Evolutionary conservation across 1,139 yeast species (phyloP).

Genomic region (Pichia sp.): DNA sequence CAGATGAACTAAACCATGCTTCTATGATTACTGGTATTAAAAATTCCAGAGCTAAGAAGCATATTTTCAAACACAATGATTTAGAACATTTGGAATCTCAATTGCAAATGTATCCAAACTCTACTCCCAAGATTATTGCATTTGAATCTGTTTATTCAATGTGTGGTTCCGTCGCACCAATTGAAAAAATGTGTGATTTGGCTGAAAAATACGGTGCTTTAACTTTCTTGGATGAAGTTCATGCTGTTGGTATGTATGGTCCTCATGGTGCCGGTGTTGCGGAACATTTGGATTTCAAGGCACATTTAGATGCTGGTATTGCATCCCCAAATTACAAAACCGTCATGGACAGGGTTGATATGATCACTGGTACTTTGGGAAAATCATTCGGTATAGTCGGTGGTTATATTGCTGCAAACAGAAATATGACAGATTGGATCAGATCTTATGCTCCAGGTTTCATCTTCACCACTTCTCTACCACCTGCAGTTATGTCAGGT

Average conservation of each 20-base stretch:
- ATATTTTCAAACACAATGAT: slow-evolving; percentile 87
- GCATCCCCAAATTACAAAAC: slow-evolving; percentile 44
- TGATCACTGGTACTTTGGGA: slow-evolving; percentile 95
- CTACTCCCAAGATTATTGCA: slow-evolving; percentile 89
- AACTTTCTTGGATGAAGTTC: slow-evolving; percentile 96
- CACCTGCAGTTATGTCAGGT: slow-evolving; percentile 98
- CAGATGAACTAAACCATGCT: slow-evolving; percentile 93
- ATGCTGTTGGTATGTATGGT: slow-evolving; percentile 98
- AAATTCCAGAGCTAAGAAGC: slow-evolving; percentile 83
- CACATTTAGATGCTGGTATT: slow-evolving; percentile 64
- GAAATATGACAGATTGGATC: slow-evolving; percentile 82
- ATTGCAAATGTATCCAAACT: slow-evolving; percentile 71
- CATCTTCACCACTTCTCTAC: slow-evolving; percentile 91
- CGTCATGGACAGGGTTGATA: slow-evolving; percentile 84
- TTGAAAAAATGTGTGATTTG: slow-evolving; percentile 83
- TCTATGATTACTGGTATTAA: slow-evolving; percentile 95
- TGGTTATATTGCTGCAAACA: slow-evolving; percentile 91
- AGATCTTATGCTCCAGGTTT: slow-evolving; percentile 97
- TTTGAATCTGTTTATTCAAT: slow-evolving; percentile 96
- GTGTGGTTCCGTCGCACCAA: slow-evolving; percentile 97
- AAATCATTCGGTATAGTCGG: slow-evolving; percentile 97
- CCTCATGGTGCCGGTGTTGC: slow-evolving; percentile 99
- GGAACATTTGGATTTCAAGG: slow-evolving; percentile 85
- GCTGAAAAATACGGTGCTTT: slow-evolving; percentile 97
- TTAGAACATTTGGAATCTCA: slow-evolving; percentile 70